Evolutionary conservation across 306 rosid genomes (phyloP), one percentile per base, ranked within the genome.

Genomic region (Vachellia collinsii): DNA sequence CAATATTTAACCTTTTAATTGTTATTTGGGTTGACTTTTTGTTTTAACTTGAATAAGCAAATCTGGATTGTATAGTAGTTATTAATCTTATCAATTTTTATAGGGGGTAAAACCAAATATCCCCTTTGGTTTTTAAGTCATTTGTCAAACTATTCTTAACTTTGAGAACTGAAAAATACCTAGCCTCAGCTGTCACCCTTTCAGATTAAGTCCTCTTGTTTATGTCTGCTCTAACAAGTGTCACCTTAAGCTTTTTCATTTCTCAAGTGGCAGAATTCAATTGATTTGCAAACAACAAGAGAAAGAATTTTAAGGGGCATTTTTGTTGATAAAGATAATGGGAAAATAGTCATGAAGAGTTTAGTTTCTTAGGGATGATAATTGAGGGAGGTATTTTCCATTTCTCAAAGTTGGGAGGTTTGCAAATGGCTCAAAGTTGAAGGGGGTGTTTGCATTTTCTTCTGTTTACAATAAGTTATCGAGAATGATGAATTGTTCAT

Each of bases 31-130:
- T 19, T 76, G 68, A 61, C 74, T 61, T 38, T 56, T 25, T 66
- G 34, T 29, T 65, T 25, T 66, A 56, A 72, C 39, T 54, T 65
- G 70, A 29, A 25, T 41, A 39, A 77, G 75, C 22, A 64, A 58
- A 51, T 77, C 41, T 77, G 56, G 38, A 63, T 72, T 64, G 76
- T 62, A 51, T 77, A 50, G 16, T n/a, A 37, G 34, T 29, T 29
- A 29, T 2, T 0, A 29, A 29, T 29, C 34, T 29, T 29, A 29
- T 29, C 34, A 29, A 29, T 29, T 29, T 29, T 29, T 29, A 29
- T 29, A 29, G 34, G 34, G 34, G 34, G 34, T 29, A 29, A 29
- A 29, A 29, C 34, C 34, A 29, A 29, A 29, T 29, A 29, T 29
- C 34, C 34, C 34, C 34, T 29, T 0, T 29, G 34, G 34, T 29